A percentile compares a stretch with the other conserved stretches of the same genome.
Evolutionary conservation across 192 early-diverging fungal genomes (phyloP).

Genomic region (Phlyctochytrium planicorne): DNA sequence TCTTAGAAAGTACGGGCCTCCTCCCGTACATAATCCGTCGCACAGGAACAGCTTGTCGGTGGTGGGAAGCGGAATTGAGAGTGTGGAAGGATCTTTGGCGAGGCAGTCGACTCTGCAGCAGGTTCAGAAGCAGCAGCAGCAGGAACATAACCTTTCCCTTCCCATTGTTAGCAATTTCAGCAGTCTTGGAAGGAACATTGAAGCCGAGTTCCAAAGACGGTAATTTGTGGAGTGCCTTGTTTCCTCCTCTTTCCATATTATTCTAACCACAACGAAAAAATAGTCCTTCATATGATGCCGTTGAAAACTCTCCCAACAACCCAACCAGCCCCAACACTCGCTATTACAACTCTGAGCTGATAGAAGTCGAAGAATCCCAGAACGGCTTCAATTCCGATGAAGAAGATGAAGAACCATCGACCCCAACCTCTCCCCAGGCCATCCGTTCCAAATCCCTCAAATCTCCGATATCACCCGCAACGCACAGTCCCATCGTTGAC

Average conservation of each 20-base stretch:
- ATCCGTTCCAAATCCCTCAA: neutral
- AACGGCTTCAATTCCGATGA: slow-evolving; percentile 5
- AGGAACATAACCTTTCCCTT: neutral
- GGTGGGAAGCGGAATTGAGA: neutral
- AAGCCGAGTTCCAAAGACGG: neutral
- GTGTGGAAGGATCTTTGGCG: no score
- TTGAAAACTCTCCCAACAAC: no score
- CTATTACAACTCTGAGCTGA: neutral
- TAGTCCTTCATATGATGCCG: no score
- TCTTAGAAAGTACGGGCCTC: slow-evolving; percentile 29
- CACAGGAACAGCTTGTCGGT: neutral
- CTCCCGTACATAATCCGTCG: slow-evolving; percentile 8
- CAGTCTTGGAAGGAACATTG: neutral
- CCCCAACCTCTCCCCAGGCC: neutral
- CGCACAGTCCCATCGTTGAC: neutral
- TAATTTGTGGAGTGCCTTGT: no score
- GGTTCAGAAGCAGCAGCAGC: neutral
- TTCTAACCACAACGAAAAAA: no score
- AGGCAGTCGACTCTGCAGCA: no score
- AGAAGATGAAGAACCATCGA: neutral
- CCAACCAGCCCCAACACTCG: no score
- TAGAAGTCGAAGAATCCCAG: neutral
- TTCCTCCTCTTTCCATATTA: no score
- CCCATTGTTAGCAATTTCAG: no score
- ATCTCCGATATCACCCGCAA: no score